A percentile compares a stretch with the other conserved stretches of the same genome.
These are phyloP conservation scores for Carex scoparia DNA, from an alignment of 176 grass and related monocot species.

Conservation along the genomic window DNA sequence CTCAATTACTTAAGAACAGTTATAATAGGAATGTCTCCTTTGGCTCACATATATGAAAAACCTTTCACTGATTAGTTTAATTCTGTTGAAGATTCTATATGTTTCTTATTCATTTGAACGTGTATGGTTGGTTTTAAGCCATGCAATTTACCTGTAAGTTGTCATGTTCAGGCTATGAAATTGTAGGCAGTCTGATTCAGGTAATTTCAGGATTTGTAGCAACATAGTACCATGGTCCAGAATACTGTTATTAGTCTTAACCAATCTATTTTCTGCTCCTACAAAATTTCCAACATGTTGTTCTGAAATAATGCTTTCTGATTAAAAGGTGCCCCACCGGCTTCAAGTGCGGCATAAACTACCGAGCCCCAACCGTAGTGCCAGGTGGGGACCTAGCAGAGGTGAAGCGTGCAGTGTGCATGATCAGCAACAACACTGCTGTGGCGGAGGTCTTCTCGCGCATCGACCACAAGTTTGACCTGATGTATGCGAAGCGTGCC, in stretches of 20 bases:
- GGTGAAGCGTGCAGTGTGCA: slow-evolving; percentile 74
- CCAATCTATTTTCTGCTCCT: no score
- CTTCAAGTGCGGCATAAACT: slow-evolving; percentile 90
- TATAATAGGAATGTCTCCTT: not conserved
- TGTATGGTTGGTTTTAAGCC: not conserved
- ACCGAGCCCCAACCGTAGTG: slow-evolving; percentile 64
- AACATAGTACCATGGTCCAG: no score
- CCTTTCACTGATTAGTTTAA: not conserved
- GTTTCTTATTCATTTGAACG: not conserved
- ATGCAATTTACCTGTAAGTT: not conserved
- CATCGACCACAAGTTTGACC: slow-evolving; percentile 76
- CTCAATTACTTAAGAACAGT: not conserved
- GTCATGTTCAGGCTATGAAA: not conserved
- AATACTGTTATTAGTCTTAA: no score
- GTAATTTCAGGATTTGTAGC: not conserved
- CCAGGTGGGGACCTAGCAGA: slow-evolving; percentile 73
- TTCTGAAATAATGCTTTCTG: slow-evolving; percentile 7
- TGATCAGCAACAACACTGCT: slow-evolving; percentile 81
- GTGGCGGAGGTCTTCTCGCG: slow-evolving; percentile 77
- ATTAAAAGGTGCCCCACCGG: slow-evolving; percentile 62
- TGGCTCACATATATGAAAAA: no score
- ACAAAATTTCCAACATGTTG: not conserved
- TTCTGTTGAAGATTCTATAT: not conserved
- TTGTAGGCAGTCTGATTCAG: not conserved
- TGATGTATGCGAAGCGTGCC: slow-evolving; percentile 71